Evolutionary conservation across 2,329 filamentous ascomycete genomes (phyloP).

Genomic region (Aureobasidium sp.): DNA sequence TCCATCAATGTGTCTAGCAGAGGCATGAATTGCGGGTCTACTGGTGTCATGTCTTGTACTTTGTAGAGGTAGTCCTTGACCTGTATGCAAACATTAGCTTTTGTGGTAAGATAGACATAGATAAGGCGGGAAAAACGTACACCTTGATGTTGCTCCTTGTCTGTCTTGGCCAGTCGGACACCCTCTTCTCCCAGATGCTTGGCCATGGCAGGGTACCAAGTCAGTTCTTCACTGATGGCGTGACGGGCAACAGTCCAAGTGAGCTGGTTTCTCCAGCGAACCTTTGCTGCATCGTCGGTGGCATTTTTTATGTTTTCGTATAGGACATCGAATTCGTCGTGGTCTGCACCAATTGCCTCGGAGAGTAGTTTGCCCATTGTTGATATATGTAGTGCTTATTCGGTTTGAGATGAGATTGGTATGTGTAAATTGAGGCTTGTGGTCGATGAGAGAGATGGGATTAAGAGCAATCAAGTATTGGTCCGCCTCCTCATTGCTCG

Average conservation of each 20-base stretch:
- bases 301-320: neutral
- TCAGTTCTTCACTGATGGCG: constrained; percentile 42
- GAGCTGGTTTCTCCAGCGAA: constrained; percentile 42
- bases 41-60: constrained; percentile 16
- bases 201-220: constrained; percentile 30
- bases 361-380: constrained; percentile 20
- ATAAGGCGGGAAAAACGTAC: constrained; percentile 13
- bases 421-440: neutral
- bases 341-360: constrained; percentile 35
- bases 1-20: constrained; percentile 16
- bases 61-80: constrained; percentile 19
- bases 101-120: neutral
- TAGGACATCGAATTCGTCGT: constrained; percentile 32
- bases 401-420: neutral
- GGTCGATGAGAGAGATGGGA: neutral
- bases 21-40: constrained; percentile 16
- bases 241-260: constrained; percentile 46
- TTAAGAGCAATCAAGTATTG: neutral
- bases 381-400: neutral
- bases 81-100: constrained; percentile 7
- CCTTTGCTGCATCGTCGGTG: constrained; percentile 28
- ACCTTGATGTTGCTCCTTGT: constrained; percentile 27
- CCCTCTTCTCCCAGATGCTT: constrained; percentile 26
- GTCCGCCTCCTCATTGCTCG: neutral
- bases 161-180: constrained; percentile 24